A percentile compares a stretch with the other conserved stretches of the same genome.
Evolutionary conservation across 306 rosid genomes (phyloP).

Genomic region (Begonia peltatifolia): DNA sequence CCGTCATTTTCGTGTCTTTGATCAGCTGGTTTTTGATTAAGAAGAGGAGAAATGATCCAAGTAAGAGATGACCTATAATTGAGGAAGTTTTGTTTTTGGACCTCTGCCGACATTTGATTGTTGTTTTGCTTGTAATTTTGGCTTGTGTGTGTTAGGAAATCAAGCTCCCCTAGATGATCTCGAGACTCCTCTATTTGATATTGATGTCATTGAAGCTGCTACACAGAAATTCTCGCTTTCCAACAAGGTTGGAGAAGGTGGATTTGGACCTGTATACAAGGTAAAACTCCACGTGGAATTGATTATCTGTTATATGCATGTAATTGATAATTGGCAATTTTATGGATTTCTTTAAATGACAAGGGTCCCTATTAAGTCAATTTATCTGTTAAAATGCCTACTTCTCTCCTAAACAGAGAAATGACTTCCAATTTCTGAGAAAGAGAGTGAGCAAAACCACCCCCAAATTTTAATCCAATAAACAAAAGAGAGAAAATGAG

Average conservation of each 20-base stretch:
- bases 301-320: not conserved
- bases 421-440: no score
- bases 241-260: slow-evolving; percentile 6
- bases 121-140: not conserved
- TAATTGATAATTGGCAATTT: not conserved
- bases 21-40: slow-evolving; percentile 8
- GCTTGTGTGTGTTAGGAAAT: not conserved
- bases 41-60: slow-evolving; percentile 1
- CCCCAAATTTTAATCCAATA: no score
- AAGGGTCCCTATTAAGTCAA: no score
- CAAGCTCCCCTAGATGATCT: slow-evolving; percentile 1
- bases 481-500: no score
- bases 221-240: slow-evolving; percentile 1
- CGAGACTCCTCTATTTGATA: not conserved
- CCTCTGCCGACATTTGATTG: not conserved
- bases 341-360: no score
- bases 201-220: not conserved
- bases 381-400: no score
- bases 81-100: no score
- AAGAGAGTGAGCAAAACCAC: no score
- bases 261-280: slow-evolving; percentile 7
- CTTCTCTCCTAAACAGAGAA: no score
- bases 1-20: not conserved
- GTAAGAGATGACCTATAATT: not conserved
- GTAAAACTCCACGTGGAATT: not conserved